These are phyloP conservation scores for Amaranthus palmeri DNA, from an alignment of 148 eudicot genomes.

Conservation along the genomic window DNA sequence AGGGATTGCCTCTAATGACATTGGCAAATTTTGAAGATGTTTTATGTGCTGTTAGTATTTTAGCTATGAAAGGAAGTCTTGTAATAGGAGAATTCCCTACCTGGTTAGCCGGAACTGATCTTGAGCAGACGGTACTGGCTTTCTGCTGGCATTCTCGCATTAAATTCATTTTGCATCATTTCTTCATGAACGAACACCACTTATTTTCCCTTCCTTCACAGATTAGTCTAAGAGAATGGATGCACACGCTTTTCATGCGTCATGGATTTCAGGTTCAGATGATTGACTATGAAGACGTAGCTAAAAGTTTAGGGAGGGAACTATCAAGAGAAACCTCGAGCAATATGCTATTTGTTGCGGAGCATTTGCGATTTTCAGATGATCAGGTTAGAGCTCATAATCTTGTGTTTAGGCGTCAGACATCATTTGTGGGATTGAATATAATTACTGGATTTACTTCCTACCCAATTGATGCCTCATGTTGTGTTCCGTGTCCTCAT, in stretches of 20 bases:
- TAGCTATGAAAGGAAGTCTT: constrained; percentile 72
- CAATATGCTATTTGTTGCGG: constrained; percentile 55
- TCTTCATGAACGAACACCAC: not conserved
- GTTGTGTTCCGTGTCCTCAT: not conserved
- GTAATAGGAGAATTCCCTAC: constrained; percentile 73
- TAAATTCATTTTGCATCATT: not conserved
- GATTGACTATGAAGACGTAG: constrained; percentile 44
- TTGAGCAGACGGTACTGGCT: constrained; percentile 42
- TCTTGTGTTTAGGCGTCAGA: not conserved
- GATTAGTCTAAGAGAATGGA: constrained; percentile 41
- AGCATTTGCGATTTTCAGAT: constrained; percentile 81
- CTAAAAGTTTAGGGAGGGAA: constrained; percentile 38
- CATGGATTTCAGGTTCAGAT: constrained; percentile 60
- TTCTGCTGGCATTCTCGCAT: constrained; percentile 1
- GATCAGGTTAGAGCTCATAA: constrained; percentile 54
- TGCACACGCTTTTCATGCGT: constrained; percentile 66
- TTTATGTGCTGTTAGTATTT: constrained; percentile 41
- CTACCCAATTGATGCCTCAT: not conserved
- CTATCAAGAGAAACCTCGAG: constrained; percentile 20
- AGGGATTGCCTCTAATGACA: constrained; percentile 75
- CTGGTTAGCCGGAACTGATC: constrained; percentile 45
- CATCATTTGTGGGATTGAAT: not conserved
- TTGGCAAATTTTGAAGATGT: constrained; percentile 50
- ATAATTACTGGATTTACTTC: no score
- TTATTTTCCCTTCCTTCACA: constrained; percentile 16